phyloP scores from a whole-genome alignment of 1,284 basidiomycete species.

The Microbotryomycetes sp. region DNA sequence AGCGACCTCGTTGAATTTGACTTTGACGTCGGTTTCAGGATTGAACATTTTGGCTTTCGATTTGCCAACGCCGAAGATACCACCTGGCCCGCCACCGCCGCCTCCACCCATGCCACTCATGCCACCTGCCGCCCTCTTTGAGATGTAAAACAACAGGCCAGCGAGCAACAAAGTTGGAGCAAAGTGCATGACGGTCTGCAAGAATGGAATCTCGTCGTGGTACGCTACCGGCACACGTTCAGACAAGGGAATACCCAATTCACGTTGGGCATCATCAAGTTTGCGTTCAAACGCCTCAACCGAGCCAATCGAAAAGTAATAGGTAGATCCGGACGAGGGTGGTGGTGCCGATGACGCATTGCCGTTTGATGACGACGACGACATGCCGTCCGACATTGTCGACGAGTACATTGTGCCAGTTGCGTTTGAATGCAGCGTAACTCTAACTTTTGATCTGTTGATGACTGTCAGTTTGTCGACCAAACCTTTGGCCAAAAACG shows the following conservation, averaged over 20 bases:
- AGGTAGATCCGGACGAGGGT: conserved; percentile 43
- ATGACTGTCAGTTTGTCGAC: conserved; percentile 92
- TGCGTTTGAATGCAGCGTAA: conserved; percentile 80
- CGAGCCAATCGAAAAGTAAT: conserved; percentile 95
- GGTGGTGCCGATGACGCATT: conserved; percentile 12
- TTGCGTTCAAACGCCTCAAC: conserved; percentile 95
- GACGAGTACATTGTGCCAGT: conserved; percentile 43
- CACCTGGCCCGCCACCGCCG: conserved; percentile 61
- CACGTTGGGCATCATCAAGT: conserved; percentile 85
- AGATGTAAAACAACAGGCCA: conserved; percentile 85
- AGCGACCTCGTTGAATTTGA: conserved; percentile 92
- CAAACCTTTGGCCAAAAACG: conserved; percentile 65
- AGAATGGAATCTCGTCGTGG: conserved; percentile 83
- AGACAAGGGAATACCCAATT: conserved; percentile 81
- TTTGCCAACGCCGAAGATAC: conserved; percentile 97
- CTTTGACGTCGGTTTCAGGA: conserved; percentile 78
- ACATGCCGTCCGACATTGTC: neutral
- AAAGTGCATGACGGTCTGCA: conserved; percentile 79
- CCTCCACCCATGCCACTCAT: conserved; percentile 41
- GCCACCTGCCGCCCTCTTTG: conserved; percentile 57
- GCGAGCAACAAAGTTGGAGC: conserved; percentile 88
- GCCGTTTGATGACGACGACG: conserved; percentile 13
- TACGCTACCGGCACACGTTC: conserved; percentile 97
- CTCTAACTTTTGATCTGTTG: conserved; percentile 81
- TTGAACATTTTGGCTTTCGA: conserved; percentile 93